Base-by-base conservation (phyloP, 2,329 filamentous ascomycete genomes). In the Aspergillus pseudonomiae region DNA sequence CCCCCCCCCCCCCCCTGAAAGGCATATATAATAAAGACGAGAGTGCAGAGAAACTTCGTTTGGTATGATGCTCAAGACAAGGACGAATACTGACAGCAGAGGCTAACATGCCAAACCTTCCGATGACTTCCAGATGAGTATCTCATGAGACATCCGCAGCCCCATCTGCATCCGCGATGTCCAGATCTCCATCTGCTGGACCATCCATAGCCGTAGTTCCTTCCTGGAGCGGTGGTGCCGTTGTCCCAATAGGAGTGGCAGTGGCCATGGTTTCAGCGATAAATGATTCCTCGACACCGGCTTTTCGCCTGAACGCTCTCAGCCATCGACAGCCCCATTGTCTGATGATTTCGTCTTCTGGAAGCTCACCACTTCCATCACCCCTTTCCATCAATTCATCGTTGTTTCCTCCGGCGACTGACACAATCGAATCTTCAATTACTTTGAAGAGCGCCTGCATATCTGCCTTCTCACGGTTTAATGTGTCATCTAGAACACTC, bases 291-390 rank as follows among this genome's bases (percentile, higher is more conserved):
- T 98, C 94, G 16, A 98, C 92, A 3, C 91, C 92, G 16, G 87
- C 87, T 78, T 93, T 91, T 50, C 95, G 85, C 71, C 89, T 83
- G 77, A 97, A 97, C 1, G 95, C 93, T 36, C 92, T 86, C 66
- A 92, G 81, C 95, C 95, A 99, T 55, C 93, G 86, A 74, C 88
- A 86, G 0, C 91, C 94, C 95, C 95, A 98, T 57, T 87, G 85
- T 66, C 86, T 85, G 62, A 96, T 85, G 67, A 94, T 82, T 64
- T 85, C 85, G 68, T 90, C 86, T 36, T 87, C 83, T 41, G 84
- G 85, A 34, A 71, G 78, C 75, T 65, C 78, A 67, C 62, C 78
- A 61, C 79, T 83, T 16, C 84, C 87, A 64, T 90, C 88, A 39
- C 77, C 74, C 65, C 81, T 79, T 79, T 96, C 91, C 73, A 94